These are phyloP conservation scores for Rhytidhysteron rufulum DNA, from an alignment of 2,329 filamentous ascomycete species.

Conservation along the genomic window DNA sequence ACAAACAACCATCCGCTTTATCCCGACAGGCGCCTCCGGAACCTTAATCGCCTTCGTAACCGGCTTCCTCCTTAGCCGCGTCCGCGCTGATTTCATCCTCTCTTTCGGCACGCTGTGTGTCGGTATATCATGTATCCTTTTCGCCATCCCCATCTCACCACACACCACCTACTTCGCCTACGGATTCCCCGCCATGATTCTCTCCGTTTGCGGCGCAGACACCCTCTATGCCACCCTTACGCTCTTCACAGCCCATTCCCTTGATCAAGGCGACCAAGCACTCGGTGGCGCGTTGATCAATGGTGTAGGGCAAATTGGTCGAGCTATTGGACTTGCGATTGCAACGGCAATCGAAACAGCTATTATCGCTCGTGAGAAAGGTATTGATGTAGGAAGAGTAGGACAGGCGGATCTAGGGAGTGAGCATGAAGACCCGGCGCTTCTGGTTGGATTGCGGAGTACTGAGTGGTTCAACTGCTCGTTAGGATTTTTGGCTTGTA, in stretches of 20 bases:
- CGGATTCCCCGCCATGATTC: slow-evolving; percentile 59
- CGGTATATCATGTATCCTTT: slow-evolving; percentile 56
- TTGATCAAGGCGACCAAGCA: slow-evolving; percentile 60
- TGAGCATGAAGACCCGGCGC: slow-evolving; percentile 19
- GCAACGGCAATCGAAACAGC: slow-evolving; percentile 60
- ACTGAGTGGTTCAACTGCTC: slow-evolving; percentile 40
- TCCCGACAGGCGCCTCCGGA: slow-evolving; percentile 61
- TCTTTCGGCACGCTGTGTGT: slow-evolving; percentile 52
- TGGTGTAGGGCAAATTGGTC: slow-evolving; percentile 58
- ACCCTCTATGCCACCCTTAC: slow-evolving; percentile 62
- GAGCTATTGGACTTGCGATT: slow-evolving; percentile 60
- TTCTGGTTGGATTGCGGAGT: slow-evolving; percentile 36
- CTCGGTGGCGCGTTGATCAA: slow-evolving; percentile 64
- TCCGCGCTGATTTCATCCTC: slow-evolving; percentile 55
- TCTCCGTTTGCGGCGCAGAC: slow-evolving; percentile 61
- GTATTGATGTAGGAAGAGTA: background rate
- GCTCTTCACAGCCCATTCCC: slow-evolving; percentile 58
- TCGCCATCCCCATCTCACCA: slow-evolving; percentile 58
- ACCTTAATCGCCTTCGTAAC: slow-evolving; percentile 51
- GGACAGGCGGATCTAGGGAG: background rate
- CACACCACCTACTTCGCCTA: slow-evolving; percentile 62
- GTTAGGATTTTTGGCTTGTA: slow-evolving; percentile 29
- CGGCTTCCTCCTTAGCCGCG: slow-evolving; percentile 51
- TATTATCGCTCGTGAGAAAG: slow-evolving; percentile 46
- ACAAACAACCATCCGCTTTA: slow-evolving; percentile 62